phyloP scores from a whole-genome alignment of 2,329 filamentous ascomycete genomes.

The Fusarium sp. region DNA sequence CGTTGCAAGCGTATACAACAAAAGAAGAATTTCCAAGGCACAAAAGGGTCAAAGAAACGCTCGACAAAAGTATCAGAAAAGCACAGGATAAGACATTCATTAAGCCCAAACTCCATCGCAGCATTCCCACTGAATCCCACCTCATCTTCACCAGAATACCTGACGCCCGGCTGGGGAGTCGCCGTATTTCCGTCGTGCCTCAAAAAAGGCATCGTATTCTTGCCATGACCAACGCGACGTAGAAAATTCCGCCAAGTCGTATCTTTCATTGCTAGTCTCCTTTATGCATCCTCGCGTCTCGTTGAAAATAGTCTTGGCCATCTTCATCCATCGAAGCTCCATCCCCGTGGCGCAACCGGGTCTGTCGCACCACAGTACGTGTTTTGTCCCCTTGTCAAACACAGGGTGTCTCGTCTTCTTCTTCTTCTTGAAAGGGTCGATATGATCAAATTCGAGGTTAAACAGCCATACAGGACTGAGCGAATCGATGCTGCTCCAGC shows the following conservation, averaged over 20 bases:
- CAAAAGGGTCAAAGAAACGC: background rate
- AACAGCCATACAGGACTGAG: conserved; percentile 2
- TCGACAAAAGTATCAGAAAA: background rate
- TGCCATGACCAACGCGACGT: background rate
- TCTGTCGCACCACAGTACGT: conserved; percentile 3
- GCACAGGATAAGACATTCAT: background rate
- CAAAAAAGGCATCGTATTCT: background rate
- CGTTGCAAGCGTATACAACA: background rate
- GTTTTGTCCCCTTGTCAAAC: background rate
- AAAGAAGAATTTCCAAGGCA: background rate
- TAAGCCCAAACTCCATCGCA: background rate
- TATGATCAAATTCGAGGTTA: background rate
- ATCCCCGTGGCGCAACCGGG: background rate
- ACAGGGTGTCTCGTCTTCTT: background rate
- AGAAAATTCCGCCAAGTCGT: background rate
- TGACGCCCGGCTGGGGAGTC: background rate
- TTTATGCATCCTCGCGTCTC: background rate
- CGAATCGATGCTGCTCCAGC: background rate
- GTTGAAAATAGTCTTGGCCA: background rate
- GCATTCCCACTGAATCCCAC: background rate
- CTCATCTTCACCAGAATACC: background rate
- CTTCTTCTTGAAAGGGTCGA: background rate
- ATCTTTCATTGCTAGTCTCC: background rate
- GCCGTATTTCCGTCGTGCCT: background rate
- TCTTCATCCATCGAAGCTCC: conserved; percentile 2